Conservation (phyloP, 345 rosid genomes). For the Acer saccharum region DNA sequence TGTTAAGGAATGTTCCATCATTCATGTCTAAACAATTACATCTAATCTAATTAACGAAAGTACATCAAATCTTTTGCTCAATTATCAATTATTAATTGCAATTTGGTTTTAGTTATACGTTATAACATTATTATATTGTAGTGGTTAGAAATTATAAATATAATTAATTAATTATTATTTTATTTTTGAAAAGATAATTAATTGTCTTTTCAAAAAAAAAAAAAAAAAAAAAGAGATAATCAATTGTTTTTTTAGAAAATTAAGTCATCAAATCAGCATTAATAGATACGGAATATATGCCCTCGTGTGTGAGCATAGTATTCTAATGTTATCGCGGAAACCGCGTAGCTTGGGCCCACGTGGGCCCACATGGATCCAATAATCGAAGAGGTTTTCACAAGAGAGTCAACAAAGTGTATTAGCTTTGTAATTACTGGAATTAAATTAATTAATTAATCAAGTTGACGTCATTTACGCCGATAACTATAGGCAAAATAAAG, state of each 20-base stretch:
- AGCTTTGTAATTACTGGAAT: not conserved
- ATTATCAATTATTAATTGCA: not conserved
- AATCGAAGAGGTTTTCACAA: not conserved
- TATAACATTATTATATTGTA: not conserved
- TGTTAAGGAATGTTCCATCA: constrained; percentile 28
- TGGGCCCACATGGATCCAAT: constrained; percentile 13
- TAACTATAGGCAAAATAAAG: too few relatives aligned
- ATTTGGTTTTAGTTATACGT: not conserved
- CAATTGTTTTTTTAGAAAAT: too few relatives aligned
- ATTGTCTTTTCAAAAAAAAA: too few relatives aligned
- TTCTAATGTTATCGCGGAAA: not conserved
- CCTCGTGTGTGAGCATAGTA: constrained; percentile 13
- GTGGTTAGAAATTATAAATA: constrained; percentile 12
- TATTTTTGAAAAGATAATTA: too few relatives aligned
- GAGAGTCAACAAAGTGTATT: not conserved
- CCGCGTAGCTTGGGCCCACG: not conserved
- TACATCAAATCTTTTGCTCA: constrained; percentile 17
- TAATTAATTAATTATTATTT: not conserved
- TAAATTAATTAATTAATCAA: too few relatives aligned
- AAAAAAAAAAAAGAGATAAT: too few relatives aligned
- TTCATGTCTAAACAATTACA: constrained; percentile 5
- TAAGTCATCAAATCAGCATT: not conserved
- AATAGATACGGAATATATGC: constrained; percentile 24
- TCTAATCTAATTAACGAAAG: not conserved
- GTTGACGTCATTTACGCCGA: too few relatives aligned